Percentiles rank a stretch among this genome's conserved stretches.
phyloP scores from a whole-genome alignment of 2,329 filamentous ascomycete species.

The Xylaria sp. region DNA sequence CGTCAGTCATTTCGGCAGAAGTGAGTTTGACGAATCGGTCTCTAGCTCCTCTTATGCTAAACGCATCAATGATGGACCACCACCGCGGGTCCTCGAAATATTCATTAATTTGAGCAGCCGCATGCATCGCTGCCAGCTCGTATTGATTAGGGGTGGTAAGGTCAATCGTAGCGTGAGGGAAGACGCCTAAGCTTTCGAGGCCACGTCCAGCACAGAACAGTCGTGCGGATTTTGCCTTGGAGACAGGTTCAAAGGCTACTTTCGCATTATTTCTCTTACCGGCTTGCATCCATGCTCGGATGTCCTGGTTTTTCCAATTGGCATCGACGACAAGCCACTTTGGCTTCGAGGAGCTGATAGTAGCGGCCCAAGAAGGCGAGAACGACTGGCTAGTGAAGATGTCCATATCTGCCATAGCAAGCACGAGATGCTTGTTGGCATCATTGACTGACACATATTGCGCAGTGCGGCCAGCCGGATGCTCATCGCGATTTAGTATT shows the following conservation, averaged over 20 bases:
- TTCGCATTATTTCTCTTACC: slow-evolving; percentile 66
- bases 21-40: slow-evolving; percentile 78
- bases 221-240: slow-evolving; percentile 77
- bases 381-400: slow-evolving; percentile 74
- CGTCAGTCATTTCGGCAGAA: slow-evolving; percentile 74
- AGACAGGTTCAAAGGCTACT: slow-evolving; percentile 90
- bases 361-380: slow-evolving; percentile 68
- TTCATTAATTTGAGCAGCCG: slow-evolving; percentile 71
- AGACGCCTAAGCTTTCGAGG: slow-evolving; percentile 60
- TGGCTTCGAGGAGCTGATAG: slow-evolving; percentile 68
- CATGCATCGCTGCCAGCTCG: slow-evolving; percentile 84
- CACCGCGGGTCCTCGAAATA: slow-evolving; percentile 77
- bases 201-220: slow-evolving; percentile 66
- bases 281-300: slow-evolving; percentile 74
- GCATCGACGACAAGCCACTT: slow-evolving; percentile 86
- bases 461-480: slow-evolving; percentile 74
- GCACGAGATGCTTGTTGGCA: slow-evolving; percentile 80
- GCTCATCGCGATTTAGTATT: slow-evolving; percentile 60
- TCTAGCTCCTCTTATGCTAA: slow-evolving; percentile 80
- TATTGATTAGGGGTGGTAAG: slow-evolving; percentile 85
- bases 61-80: slow-evolving; percentile 82
- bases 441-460: slow-evolving; percentile 95
- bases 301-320: slow-evolving; percentile 79
- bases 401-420: slow-evolving; percentile 96
- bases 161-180: slow-evolving; percentile 72